phyloP scores from a whole-genome alignment of 768 basidiomycete species.

The Lentinula boryana region DNA sequence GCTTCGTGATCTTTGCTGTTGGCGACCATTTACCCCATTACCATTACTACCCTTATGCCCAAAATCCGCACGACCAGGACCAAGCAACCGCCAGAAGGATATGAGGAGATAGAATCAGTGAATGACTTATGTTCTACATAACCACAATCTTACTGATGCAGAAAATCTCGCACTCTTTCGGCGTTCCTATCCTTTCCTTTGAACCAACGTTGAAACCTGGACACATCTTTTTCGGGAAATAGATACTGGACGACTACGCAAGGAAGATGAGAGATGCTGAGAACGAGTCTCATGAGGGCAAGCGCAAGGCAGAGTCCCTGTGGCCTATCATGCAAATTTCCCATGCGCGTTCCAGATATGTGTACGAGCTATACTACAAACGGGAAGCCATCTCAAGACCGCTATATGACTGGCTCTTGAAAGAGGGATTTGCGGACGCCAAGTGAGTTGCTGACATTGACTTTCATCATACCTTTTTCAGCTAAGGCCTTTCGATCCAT shows the following conservation, averaged over 20 bases:
- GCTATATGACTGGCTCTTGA: constrained; percentile 96
- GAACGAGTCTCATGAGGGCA: constrained; percentile 97
- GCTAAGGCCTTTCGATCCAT: neutral
- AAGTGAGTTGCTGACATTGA: constrained; percentile 58
- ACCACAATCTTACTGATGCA: constrained; percentile 1
- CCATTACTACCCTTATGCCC: constrained; percentile 54
- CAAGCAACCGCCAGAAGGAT: constrained; percentile 92
- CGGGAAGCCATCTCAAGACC: constrained; percentile 91
- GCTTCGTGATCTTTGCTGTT: neutral
- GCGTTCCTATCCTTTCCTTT: neutral
- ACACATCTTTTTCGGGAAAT: neutral
- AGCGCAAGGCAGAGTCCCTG: constrained; percentile 85
- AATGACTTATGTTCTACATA: constrained; percentile 14
- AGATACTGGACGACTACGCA: constrained; percentile 97
- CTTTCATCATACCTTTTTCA: neutral
- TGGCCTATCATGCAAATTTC: constrained; percentile 99
- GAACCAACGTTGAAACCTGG: neutral
- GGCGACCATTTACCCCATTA: neutral
- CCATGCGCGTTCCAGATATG: constrained; percentile 92
- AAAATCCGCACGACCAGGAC: constrained; percentile 91
- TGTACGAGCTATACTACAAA: constrained; percentile 98
- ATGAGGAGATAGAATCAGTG: constrained; percentile 86
- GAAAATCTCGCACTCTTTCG: neutral
- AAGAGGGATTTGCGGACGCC: constrained; percentile 94
- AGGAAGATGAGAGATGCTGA: constrained; percentile 99